phyloP scores from a whole-genome alignment of 2,329 filamentous ascomycete genomes.

The Pseudopithomyces chartarum region DNA sequence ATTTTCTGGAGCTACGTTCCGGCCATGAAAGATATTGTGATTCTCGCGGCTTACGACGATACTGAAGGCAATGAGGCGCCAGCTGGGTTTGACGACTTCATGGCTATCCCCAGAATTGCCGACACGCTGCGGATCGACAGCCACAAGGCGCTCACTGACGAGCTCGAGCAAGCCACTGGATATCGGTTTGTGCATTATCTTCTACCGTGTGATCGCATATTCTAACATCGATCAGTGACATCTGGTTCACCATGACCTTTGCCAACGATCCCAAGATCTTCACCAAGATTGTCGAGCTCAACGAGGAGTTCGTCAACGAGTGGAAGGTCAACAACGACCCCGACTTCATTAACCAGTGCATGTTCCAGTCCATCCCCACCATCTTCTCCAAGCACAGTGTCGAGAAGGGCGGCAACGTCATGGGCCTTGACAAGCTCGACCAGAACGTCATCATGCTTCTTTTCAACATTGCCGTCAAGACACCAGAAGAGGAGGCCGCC shows the following conservation, averaged over 20 bases:
- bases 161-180: slow-evolving; percentile 29
- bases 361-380: slow-evolving; percentile 28
- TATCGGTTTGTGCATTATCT: slow-evolving; percentile 20
- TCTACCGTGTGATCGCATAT: neutral
- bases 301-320: slow-evolving; percentile 25
- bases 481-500: slow-evolving; percentile 15
- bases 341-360: slow-evolving; percentile 31
- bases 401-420: slow-evolving; percentile 31
- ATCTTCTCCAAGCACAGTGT: slow-evolving; percentile 22
- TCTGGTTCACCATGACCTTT: slow-evolving; percentile 33
- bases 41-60: slow-evolving; percentile 28
- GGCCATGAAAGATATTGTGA: slow-evolving; percentile 18
- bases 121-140: slow-evolving; percentile 25
- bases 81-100: slow-evolving; percentile 23
- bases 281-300: slow-evolving; percentile 22
- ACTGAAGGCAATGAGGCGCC: slow-evolving; percentile 23
- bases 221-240: slow-evolving; percentile 16
- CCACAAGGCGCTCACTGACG: slow-evolving; percentile 28
- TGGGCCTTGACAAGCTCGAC: slow-evolving; percentile 25
- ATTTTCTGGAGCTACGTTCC: slow-evolving; percentile 31
- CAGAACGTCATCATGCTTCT: slow-evolving; percentile 24
- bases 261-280: slow-evolving; percentile 23
- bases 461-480: neutral
- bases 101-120: slow-evolving; percentile 22
- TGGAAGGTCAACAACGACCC: slow-evolving; percentile 17